Evolutionary conservation across 1,284 basidiomycete genomes (phyloP), one percentile per base, ranked within the genome.

Genomic region (Phellopilus nigrolimitatus): DNA sequence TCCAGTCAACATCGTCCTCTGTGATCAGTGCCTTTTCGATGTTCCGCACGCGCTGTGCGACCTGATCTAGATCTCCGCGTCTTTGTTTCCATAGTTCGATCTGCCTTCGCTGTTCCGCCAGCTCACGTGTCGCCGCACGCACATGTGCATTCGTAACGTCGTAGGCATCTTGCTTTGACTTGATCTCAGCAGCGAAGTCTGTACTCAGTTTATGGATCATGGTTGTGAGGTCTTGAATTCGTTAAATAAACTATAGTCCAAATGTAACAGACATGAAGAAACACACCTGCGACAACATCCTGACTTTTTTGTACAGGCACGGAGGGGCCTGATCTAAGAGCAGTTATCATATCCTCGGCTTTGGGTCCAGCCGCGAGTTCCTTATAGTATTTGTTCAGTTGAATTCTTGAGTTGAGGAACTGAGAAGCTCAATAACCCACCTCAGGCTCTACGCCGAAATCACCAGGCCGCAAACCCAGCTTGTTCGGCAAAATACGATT

Each of bases 401-500:
- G 39, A 47, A 42, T 39, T 40, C 22, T 24, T 19, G 28, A 33
- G 39, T 17, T 17, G 36, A 37, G 43, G 56, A 46, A 31, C 25
- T 22, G 30, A 22, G 44, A 34, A 9, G 37, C 34, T 28, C 13
- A 24, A 9, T 45, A 30, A 63, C 79, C 61, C 64, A 91, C 93
- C 75, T 93, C 91, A 28, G 82, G 84, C 62, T 95, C 91, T 3
- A 97, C 80, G 15, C 94, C 94, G 65, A 94, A 99, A 66, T 99
- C 95, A 10, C 85, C 87, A 0, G 97, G 91, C 47, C 90, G 79
- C 59, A 99, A 71, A 3, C 95, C 95, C 24, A 99, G 74, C 64
- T 95, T 95, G 70, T 99, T 99, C n/a, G 88, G 79, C 53, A 93
- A 74, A 60, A 84, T 79, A 61, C 90, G 85, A 68, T 97, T 95